Evolutionary conservation across 2,329 filamentous ascomycete genomes (phyloP).

Genomic region (Hymenoscyphus infarciens): DNA sequence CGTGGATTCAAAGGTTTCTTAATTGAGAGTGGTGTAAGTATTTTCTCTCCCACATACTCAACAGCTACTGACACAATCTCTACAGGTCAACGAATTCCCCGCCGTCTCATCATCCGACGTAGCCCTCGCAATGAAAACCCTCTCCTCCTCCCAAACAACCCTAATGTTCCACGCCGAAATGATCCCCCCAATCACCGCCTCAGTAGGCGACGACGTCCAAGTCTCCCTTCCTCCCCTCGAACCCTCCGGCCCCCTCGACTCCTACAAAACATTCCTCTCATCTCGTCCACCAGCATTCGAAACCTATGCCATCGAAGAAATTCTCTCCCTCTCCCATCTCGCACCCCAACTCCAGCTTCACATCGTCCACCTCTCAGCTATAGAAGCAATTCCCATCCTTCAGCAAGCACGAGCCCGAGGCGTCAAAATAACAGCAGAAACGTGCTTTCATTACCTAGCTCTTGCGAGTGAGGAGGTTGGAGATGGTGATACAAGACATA

Average conservation of each 20-base stretch:
- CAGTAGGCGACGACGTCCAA: slow-evolving; percentile 74
- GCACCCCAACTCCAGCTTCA: slow-evolving; percentile 83
- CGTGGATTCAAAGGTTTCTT: slow-evolving; percentile 97
- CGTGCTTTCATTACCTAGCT: slow-evolving; percentile 71
- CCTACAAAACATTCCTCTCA: slow-evolving; percentile 87
- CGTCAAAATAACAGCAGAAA: slow-evolving; percentile 71
- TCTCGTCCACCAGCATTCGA: slow-evolving; percentile 88
- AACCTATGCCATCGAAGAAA: slow-evolving; percentile 83
- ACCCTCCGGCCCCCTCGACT: slow-evolving; percentile 67
- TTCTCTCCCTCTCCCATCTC: slow-evolving; percentile 73
- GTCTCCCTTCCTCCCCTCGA: slow-evolving; percentile 64
- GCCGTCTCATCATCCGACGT: slow-evolving; percentile 81
- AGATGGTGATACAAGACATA: slow-evolving; percentile 68
- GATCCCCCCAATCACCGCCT: slow-evolving; percentile 81
- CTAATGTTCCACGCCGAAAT: slow-evolving; percentile 99
- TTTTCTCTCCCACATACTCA: too few species aligned
- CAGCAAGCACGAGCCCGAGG: slow-evolving; percentile 58
- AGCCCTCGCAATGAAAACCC: slow-evolving; percentile 70
- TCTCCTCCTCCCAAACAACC: slow-evolving; percentile 79
- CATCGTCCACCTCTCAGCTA: slow-evolving; percentile 72
- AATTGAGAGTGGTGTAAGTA: slow-evolving; percentile 90
- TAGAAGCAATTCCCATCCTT: slow-evolving; percentile 65
- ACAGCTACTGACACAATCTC: slow-evolving; percentile 19
- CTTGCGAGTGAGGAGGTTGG: slow-evolving; percentile 63
- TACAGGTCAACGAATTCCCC: slow-evolving; percentile 88